Evolutionary conservation across 176 grass and related monocot species (phyloP).

Genomic region (Canna indica): DNA sequence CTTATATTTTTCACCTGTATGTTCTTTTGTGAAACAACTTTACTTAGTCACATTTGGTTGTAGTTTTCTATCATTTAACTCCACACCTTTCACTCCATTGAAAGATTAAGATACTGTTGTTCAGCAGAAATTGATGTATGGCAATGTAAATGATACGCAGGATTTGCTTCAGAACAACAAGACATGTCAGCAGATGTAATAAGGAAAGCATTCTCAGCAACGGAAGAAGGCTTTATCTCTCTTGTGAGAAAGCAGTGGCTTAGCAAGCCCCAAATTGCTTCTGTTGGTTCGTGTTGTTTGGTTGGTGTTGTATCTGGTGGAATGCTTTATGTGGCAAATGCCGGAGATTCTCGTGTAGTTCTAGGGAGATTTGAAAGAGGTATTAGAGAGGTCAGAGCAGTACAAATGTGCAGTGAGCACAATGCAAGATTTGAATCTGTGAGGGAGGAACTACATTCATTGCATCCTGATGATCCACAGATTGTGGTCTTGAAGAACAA

Average conservation of each 20-base stretch:
- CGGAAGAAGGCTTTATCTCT: slow-evolving; percentile 65
- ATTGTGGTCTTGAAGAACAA: slow-evolving; percentile 66
- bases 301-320: slow-evolving; percentile 45
- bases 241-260: slow-evolving; percentile 60
- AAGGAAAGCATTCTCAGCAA: slow-evolving; percentile 42
- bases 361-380: slow-evolving; percentile 38
- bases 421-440: slow-evolving; percentile 46
- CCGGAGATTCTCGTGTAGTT: slow-evolving; percentile 61
- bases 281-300: slow-evolving; percentile 63
- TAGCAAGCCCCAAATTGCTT: slow-evolving; percentile 45
- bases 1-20: background rate
- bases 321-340: slow-evolving; percentile 53
- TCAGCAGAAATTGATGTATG: background rate
- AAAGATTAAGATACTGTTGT: background rate
- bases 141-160: slow-evolving; percentile 20
- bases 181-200: slow-evolving; percentile 42
- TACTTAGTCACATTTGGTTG: background rate
- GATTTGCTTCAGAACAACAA: slow-evolving; percentile 41
- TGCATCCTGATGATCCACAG: slow-evolving; percentile 48
- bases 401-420: slow-evolving; percentile 54
- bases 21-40: background rate
- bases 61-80: background rate
- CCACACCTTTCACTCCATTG: background rate
- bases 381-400: slow-evolving; percentile 30
- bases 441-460: slow-evolving; percentile 41